A percentile compares a stretch with the other conserved stretches of the same genome.
phyloP scores from a whole-genome alignment of 805 yeast species.

The Candida khao-thaluensis region DNA sequence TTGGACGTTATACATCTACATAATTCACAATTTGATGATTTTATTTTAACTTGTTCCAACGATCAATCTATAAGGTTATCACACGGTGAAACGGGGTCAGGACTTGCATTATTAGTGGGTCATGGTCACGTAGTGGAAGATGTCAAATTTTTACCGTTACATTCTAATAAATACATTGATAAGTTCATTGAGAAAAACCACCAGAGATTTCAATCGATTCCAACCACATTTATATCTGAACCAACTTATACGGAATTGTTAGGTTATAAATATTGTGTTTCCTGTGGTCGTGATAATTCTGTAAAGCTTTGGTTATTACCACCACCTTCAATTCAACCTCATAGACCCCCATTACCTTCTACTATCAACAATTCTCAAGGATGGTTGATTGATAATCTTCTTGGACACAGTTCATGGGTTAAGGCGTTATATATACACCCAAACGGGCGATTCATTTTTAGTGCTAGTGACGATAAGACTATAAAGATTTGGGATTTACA shows the following conservation, averaged over 20 bases:
- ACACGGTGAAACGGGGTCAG: constrained; percentile 64
- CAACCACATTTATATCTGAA: constrained; percentile 28
- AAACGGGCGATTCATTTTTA: constrained; percentile 63
- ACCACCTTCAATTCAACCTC: constrained; percentile 55
- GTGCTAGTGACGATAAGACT: constrained; percentile 77
- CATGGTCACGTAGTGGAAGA: constrained; percentile 84
- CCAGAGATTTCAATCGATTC: constrained; percentile 32
- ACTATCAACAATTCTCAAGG: constrained; percentile 56
- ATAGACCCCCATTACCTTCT: constrained; percentile 56
- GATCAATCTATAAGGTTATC: constrained; percentile 74
- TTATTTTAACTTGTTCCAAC: constrained; percentile 69
- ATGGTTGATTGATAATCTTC: constrained; percentile 51
- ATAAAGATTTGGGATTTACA: constrained; percentile 76
- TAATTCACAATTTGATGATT: constrained; percentile 46
- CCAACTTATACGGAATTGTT: constrained; percentile 29
- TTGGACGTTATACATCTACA: constrained; percentile 41
- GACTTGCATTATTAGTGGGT: constrained; percentile 64
- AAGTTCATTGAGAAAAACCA: constrained; percentile 33
- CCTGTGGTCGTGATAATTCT: constrained; percentile 77
- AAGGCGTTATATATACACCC: constrained; percentile 71
- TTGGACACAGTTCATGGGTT: constrained; percentile 89
- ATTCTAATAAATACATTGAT: constrained; percentile 50
- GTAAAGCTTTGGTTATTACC: constrained; percentile 80
- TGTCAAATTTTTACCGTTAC: constrained; percentile 61
- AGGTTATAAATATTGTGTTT: constrained; percentile 71